Conservation (phyloP, 371 early-diverging fungal species). For the Dinochytrium kinnereticum region DNA sequence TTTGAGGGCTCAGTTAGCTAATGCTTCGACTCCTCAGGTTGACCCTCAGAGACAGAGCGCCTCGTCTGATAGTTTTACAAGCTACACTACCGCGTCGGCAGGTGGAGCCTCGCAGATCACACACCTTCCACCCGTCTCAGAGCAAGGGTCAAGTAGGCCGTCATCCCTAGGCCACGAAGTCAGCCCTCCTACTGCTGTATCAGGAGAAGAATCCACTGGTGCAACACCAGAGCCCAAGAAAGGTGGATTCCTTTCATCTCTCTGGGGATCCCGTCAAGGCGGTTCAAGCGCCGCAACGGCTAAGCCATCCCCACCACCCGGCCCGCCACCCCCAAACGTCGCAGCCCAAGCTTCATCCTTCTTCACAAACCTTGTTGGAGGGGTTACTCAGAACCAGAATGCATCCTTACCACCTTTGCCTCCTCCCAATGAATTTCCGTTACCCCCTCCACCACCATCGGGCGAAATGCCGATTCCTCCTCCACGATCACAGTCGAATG, state of each 20-base stretch:
- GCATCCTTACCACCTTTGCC: too few relatives aligned
- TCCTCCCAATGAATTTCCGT: too few relatives aligned
- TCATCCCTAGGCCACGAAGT: neutral
- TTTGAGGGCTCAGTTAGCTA: neutral
- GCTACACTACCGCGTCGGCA: neutral
- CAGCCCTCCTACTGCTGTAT: neutral
- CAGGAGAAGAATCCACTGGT: neutral
- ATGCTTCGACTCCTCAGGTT: neutral
- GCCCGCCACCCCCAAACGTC: neutral
- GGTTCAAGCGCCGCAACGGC: neutral
- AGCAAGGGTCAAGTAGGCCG: neutral
- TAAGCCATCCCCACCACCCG: neutral
- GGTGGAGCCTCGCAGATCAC: neutral
- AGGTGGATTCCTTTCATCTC: slow-evolving; percentile 9
- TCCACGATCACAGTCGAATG: neutral
- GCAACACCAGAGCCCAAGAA: slow-evolving; percentile 7
- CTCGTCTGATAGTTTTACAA: neutral
- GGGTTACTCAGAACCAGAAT: too few relatives aligned
- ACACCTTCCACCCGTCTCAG: neutral
- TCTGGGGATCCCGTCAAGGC: slow-evolving; percentile 8
- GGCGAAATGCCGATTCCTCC: neutral
- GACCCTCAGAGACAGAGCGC: neutral
- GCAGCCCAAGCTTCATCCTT: neutral
- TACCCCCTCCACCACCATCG: neutral
- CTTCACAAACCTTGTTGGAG: neutral